Base-by-base conservation (phyloP, 2,329 filamentous ascomycete genomes). In the Trichoderma sp. region DNA sequence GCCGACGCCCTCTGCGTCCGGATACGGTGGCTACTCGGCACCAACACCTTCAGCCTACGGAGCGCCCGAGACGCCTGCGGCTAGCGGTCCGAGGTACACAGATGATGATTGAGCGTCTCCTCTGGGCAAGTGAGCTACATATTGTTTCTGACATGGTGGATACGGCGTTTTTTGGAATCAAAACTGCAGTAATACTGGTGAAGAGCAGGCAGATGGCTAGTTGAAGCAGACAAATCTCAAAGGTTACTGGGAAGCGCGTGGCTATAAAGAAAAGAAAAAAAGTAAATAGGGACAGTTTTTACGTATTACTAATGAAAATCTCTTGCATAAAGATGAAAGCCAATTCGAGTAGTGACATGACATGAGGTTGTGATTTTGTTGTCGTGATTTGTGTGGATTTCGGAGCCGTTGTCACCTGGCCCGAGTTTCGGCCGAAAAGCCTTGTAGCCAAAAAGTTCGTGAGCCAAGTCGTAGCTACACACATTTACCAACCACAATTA, bases 1-100 rank as follows among this genome's bases (percentile, higher is more conserved):
- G 18, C 92, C 93, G 0, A 95, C 93, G 0, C 93, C 93, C 0
- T 92, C 90, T 31, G 92, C 91, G 1, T 90, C 89, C 67, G 90
- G 90, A n/a, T 89, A 89, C 76, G 63, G 45, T 29, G 75, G 71
- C 21, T 91, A 90, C 76, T 86, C 88, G 35, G 91, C 91, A 27
- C 90, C 91, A 1, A 93, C 91, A n/a, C 91, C 91, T 75, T 91
- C 90, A 2, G 91, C 91, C 5, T 89, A 88, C 33, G 86, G 87
- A 14, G 86, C 87, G 33, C 87, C 90, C 2, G 91, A 91, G 82
- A 92, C 90, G 21, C 90, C 91, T 33, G 91, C 90, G 24, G 90
- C 89, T 4, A 90, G 89, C 68, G 89, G 88, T 16, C 89, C 88
- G 56, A 83, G 86, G 76, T 89, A 90, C 80, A 86, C 86, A 16